Evolutionary conservation across 2,329 filamentous ascomycete species (phyloP), one percentile per base, ranked within the genome.

Genomic region (Xylariaceae sp.): DNA sequence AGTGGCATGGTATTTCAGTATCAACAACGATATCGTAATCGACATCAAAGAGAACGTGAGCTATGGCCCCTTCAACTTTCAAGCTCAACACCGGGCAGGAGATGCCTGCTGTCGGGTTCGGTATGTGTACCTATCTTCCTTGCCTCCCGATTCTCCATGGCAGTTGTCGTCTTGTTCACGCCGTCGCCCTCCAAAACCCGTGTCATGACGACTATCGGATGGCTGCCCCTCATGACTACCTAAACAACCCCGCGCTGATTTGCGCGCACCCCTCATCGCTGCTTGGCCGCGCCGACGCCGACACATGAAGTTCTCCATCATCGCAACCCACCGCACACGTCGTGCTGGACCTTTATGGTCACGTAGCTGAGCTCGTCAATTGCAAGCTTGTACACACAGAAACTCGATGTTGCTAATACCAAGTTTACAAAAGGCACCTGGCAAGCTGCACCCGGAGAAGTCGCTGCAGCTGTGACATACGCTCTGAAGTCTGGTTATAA

Each of bases 41-140:
- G 22, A 27, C 22, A 27, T 27, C 7, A 2, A 35, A 11, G 27
- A 12, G 17, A 30, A 3, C 12, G 40, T 49, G 52, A 61, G 72
- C 47, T 54, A 83, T 83, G 79, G 70, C 77, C 51, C 73, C 74
- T 57, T 72, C 76, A 55, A 74, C 71, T 18, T 85, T 82, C 69
- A 83, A 78, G 63, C 77, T 87, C 58, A 87, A 86, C 72, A 84
- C 75, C 35, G 82, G 82, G 51, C 69, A 74, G 49, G 71, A 80
- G 55, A 86, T 87, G 53, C 83, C 83, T 43, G 79, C 82, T 36
- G 65, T 87, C 17, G 83, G 82, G 45, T 74, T 86, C 30, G 82
- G 81, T 83, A 71, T 42, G 72, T 59, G 17, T 1, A 22, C 47
- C 44, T 33, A 9, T 45, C 41, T 38, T 17, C 15, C 27, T 38